Base-by-base conservation (phyloP, 129 eudicot genomes). In the Escallonia herrerae region DNA sequence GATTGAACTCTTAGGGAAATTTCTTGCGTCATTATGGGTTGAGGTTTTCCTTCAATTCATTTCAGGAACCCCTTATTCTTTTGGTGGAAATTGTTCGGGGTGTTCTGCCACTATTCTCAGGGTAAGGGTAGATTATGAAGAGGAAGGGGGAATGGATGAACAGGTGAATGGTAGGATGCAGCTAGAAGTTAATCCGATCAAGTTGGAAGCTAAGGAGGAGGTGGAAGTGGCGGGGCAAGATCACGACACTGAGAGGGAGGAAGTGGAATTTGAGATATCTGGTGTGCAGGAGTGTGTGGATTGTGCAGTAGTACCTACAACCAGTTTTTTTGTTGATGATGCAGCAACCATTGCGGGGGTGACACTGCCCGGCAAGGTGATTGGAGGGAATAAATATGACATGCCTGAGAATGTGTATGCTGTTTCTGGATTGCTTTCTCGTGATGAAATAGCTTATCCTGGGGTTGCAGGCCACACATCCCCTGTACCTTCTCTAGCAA, bases 251-350 rank as follows among this genome's bases (percentile, higher is more conserved):
- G 49, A 49, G 58, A 37, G 58, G 58, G 40, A 8, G 7, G 33
- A 4, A 33, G 49, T 49, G 15, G 33, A 3, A 49, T 39, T 64
- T 5, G 46, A 37, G 10, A 44, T 7, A 3, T n/a, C n/a, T 14
- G 53, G 10, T 9, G 57, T 64, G 68, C 57, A 48, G 47, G 68
- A 49, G 41, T 48, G 53, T 37, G 11, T 41, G 7, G 56, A 58
- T 33, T 33, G 40, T 57, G 12, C 40, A 57, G 10, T 64, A 37
- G 12, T 15, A 39, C 58, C 4, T 49, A 11, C 11, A 2, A 33
- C 51, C 5, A 9, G 46, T 40, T 8, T n/a, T 12, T 15, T 15
- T 33, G 4, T 9, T 7, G 13, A 40, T 39, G 64, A 40, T 40
- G 37, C 64, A 12, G 64, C 64, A 40, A 60, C 22, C 6, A 47